phyloP scores from a whole-genome alignment of 163 green algal species.

The Trebouxiophyceae sp. region DNA sequence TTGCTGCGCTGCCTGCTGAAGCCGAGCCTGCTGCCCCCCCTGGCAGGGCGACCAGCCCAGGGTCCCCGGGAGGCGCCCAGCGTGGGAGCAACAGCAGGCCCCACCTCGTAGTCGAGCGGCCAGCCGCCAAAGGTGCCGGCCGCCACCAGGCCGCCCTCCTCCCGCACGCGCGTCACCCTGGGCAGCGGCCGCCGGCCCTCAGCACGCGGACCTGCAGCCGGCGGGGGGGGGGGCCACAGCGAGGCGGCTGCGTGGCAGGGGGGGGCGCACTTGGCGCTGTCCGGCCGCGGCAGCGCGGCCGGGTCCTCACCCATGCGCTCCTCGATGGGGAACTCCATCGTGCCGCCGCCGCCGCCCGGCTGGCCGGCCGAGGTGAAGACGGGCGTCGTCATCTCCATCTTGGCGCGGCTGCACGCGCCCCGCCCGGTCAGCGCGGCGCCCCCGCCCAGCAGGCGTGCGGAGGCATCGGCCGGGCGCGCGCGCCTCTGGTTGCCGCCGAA shows the following conservation, averaged over 20 bases:
- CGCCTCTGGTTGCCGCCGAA: constrained; percentile 57
- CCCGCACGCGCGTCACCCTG: constrained; percentile 15
- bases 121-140: constrained; percentile 47
- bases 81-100: no score
- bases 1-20: no score
- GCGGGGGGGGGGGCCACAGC: neutral
- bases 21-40: no score
- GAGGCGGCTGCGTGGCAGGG: neutral
- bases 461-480: neutral
- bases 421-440: no score
- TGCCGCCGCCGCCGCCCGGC: constrained; percentile 1
- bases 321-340: constrained; percentile 64
- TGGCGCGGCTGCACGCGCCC: constrained; percentile 19
- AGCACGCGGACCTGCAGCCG: no score
- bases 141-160: constrained; percentile 28
- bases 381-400: constrained; percentile 80
- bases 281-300: constrained; percentile 25
- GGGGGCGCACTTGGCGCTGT: constrained; percentile 7
- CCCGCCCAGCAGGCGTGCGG: no score
- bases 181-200: no score
- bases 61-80: no score
- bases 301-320: constrained; percentile 13
- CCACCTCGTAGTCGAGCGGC: constrained; percentile 53
- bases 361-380: constrained; percentile 44
- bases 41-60: no score